phyloP scores from a whole-genome alignment of 768 basidiomycete species.

The Leccinum obscurum region DNA sequence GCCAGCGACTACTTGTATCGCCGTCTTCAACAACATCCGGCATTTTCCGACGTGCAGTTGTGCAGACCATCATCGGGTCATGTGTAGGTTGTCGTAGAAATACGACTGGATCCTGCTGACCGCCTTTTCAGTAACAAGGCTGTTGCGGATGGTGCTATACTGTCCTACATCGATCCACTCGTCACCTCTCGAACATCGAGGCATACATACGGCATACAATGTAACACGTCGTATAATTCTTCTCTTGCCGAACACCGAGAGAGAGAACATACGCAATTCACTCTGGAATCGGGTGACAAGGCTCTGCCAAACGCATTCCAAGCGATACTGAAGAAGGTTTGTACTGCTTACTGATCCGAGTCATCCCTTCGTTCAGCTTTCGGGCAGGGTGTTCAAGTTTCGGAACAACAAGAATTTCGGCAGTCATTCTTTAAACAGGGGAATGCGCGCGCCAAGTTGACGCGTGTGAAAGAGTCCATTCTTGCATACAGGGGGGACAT shows the following conservation, averaged over 20 bases:
- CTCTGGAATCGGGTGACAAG: conserved; percentile 26
- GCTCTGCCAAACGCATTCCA: conserved; percentile 36
- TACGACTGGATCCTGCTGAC: neutral
- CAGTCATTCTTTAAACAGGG: conserved; percentile 1
- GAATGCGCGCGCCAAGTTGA: neutral
- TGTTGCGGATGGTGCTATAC: conserved; percentile 49
- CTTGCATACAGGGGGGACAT: conserved; percentile 20
- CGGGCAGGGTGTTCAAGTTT: conserved; percentile 16
- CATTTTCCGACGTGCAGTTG: conserved; percentile 38
- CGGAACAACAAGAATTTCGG: conserved; percentile 23
- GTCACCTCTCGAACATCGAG: conserved; percentile 45
- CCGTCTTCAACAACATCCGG: conserved; percentile 39
- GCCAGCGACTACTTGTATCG: conserved; percentile 47
- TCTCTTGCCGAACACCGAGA: conserved; percentile 36
- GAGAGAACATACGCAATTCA: conserved; percentile 28
- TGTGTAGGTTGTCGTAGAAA: conserved; percentile 33
- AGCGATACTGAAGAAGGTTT: conserved; percentile 37
- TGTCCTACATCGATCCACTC: conserved; percentile 43
- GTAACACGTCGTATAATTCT: conserved; percentile 27
- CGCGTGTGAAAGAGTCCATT: neutral
- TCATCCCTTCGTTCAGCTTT: neutral
- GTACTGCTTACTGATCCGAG: neutral
- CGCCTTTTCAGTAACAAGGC: conserved; percentile 39
- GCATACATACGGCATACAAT: conserved; percentile 39
- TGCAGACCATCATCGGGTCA: conserved; percentile 47